Evolutionary conservation across 2,329 filamentous ascomycete genomes (phyloP), one percentile per base, ranked within the genome.

Genomic region (Aspergillus latus): DNA sequence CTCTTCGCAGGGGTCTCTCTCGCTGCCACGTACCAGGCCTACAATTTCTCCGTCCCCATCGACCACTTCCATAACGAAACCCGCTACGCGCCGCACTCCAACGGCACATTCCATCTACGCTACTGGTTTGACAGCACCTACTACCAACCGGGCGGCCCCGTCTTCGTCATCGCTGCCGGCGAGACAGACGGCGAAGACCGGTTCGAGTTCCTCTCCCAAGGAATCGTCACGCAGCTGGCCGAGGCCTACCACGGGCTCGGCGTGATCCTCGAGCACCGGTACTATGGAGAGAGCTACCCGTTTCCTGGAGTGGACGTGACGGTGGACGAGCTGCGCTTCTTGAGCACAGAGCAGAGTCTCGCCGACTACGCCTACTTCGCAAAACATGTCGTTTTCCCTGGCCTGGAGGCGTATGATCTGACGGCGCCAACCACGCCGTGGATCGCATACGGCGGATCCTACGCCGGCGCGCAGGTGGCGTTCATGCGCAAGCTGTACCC

Each of bases 31-130:
- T 54, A 49, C 32, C 11, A 26, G 15, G 52, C 15, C 6, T 68
- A 82, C 66, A 83, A 81, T 60, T 68, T 85, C 56, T 79, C 80
- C 0, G 79, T 83, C 1, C 83, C 83, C 0, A 78, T 95, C 34
- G 90, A 96, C 71, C 89, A 94, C 68, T 95, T 94, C 75, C 89
- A 89, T 73, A 90, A 93, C 66, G 87, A 92, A 53, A 83, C 85
- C 2, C 77, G 80, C 48, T 95, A 95, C 68, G 88, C 87, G 70
- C 90, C 91, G 36, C 90, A 95, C 71, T 84, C 82, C 7, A 77
- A 88, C 62, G 86, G 72, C 28, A 82, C 75, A 1, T 96, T 91
- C 72, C 73, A 84, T 21, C 76, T 93, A 47, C 84, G 90, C 9
- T 96, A 94, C 76, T 95, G 88, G 88, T 91, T 93, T 64, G 90